Base-by-base conservation (phyloP, 2,329 filamentous ascomycete genomes). In the Teratosphaeria gauchensis region DNA sequence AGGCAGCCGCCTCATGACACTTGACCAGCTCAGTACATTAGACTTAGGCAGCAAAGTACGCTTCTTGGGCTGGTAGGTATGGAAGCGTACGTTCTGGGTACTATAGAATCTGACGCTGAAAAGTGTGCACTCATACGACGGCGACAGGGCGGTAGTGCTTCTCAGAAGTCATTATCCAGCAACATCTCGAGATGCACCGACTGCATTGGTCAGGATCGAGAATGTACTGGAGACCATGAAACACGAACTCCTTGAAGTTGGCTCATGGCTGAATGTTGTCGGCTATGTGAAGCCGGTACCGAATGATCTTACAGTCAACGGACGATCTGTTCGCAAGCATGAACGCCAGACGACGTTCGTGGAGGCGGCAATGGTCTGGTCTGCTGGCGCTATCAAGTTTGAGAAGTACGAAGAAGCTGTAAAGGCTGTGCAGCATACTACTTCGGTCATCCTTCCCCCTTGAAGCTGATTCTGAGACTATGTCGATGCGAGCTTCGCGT, bases 221-320 rank as follows among this genome's bases (percentile, higher is more conserved):
- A 82, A 92, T 63, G 73, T 95, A 2, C 79, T 95, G 4, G 81
- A 85, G 66, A 80, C 76, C 9, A 74, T 94, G 59, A 83, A 82
- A 21, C 74, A 80, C 24, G 80, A 85, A 58, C 79, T 88, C 55
- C 80, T 88, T 56, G 80, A 84, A 55, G 76, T 88, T 30, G 92
- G 92, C n/a, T 81, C 87, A 60, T 96, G 92, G 91, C 74, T 96
- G 55, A 95, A 96, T 70, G 80, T 96, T 3, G 83, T 96, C 64
- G 92, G 92, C 5, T 95, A 95, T 71, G 78, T 70, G 12, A 54
- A 58, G 21, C 58, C 61, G 28, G 55, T 59, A 14, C 30, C 33
- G 32, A 42, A 11, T 33, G 38, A 32, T 12, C 42, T 55, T 28
- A 8, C 16, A 19, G n/a, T 8, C 16, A 16, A 21, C 4, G 42